Percentiles rank a stretch among this genome's conserved stretches.
Evolutionary conservation across 2,329 filamentous ascomycete species (phyloP).

Genomic region (Phyllosticta paracitricarpa): DNA sequence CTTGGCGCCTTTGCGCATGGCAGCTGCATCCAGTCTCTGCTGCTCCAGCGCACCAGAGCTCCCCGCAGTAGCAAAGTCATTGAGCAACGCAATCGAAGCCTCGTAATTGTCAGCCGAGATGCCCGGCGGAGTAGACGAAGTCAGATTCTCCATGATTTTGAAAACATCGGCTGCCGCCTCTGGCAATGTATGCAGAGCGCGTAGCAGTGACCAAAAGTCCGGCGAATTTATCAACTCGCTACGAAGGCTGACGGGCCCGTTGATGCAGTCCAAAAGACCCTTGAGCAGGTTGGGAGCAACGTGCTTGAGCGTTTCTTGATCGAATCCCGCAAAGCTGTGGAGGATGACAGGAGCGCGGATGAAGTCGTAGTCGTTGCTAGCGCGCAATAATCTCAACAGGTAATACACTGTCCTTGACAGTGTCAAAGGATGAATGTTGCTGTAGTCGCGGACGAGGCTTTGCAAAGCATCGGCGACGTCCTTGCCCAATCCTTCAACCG

Average conservation of each 20-base stretch:
- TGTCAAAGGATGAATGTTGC: conserved; percentile 70
- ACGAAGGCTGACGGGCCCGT: conserved; percentile 63
- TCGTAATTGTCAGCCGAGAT: conserved; percentile 96
- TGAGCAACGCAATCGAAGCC: conserved; percentile 70
- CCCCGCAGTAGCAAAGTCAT: conserved; percentile 79
- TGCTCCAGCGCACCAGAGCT: conserved; percentile 62
- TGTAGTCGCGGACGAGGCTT: conserved; percentile 67
- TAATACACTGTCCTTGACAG: conserved; percentile 81
- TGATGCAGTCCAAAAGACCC: conserved; percentile 71
- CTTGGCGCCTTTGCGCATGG: conserved; percentile 45
- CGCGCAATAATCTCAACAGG: conserved; percentile 67
- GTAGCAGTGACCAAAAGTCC: conserved; percentile 90
- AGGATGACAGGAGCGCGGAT: conserved; percentile 85
- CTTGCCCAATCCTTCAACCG: conserved; percentile 64
- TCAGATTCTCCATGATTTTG: conserved; percentile 69
- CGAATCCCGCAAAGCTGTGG: conserved; percentile 81
- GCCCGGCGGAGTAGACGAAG: conserved; percentile 61
- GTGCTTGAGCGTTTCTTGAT: conserved; percentile 65
- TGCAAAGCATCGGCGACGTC: conserved; percentile 72
- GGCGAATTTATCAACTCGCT: conserved; percentile 94
- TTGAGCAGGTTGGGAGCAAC: conserved; percentile 67
- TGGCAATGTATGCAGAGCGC: conserved; percentile 57
- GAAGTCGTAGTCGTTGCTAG: conserved; percentile 84
- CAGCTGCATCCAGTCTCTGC: conserved; percentile 51
- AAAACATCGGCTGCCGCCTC: conserved; percentile 73